Percentiles rank a stretch among this genome's conserved stretches.
These are phyloP conservation scores for Sporothrix pallida DNA, from an alignment of 2,329 filamentous ascomycete species.

Conservation along the genomic window DNA sequence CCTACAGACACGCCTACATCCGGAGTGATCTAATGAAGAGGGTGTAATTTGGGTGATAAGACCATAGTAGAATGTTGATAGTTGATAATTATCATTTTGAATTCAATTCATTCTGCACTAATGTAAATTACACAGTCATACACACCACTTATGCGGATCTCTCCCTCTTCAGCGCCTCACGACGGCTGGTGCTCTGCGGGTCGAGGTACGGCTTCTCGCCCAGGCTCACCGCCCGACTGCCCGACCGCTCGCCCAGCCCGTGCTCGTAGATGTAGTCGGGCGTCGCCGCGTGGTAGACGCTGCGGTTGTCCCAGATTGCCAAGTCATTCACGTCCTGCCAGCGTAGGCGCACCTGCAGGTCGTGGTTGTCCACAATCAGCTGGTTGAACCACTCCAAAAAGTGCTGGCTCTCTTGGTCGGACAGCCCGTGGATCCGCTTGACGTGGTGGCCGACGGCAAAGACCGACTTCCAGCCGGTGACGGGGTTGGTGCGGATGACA, in stretches of 20 bases:
- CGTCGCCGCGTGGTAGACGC: conserved; percentile 61
- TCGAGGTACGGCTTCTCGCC: conserved; percentile 62
- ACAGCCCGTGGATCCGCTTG: conserved; percentile 57
- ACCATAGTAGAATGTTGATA: too few relatives aligned
- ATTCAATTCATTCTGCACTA: too few relatives aligned
- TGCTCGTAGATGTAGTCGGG: conserved; percentile 55
- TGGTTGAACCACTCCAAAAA: conserved; percentile 60
- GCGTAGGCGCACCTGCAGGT: conserved; percentile 57
- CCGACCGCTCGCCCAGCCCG: conserved; percentile 54
- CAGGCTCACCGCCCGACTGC: conserved; percentile 57
- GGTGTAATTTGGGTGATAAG: too few relatives aligned
- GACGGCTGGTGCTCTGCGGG: conserved; percentile 47
- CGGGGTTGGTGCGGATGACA: conserved; percentile 62
- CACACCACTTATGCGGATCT: too few relatives aligned
- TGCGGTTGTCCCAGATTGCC: conserved; percentile 65
- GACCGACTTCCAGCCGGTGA: conserved; percentile 63
- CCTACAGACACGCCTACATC: too few relatives aligned
- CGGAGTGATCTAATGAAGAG: too few relatives aligned
- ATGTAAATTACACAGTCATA: too few relatives aligned
- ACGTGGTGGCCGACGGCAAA: conserved; percentile 60
- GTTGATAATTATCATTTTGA: too few relatives aligned
- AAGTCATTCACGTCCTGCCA: conserved; percentile 55
- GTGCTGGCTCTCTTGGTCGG: conserved; percentile 53
- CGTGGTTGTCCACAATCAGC: conserved; percentile 60
- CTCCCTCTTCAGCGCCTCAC: conserved; percentile 39